These are phyloP conservation scores for Cercospora sp. DNA, from an alignment of 2,329 filamentous ascomycete species.

Conservation along the genomic window DNA sequence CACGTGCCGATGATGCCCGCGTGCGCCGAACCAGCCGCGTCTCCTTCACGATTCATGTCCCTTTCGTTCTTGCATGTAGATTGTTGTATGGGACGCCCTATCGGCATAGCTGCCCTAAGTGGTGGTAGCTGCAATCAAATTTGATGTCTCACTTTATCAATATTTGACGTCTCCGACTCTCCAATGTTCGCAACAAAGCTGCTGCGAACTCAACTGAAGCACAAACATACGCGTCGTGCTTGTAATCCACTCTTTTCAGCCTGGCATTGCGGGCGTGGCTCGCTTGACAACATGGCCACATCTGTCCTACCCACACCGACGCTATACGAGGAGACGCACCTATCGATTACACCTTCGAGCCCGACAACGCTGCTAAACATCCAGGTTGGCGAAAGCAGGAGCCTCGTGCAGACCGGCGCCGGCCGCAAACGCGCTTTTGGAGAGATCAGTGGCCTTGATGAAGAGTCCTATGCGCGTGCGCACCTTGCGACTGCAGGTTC, in stretches of 20 bases:
- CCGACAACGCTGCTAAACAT: slow-evolving; percentile 63
- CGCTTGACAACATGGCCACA: slow-evolving; percentile 12
- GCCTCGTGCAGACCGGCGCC: slow-evolving; percentile 39
- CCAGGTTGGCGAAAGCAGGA: slow-evolving; percentile 58
- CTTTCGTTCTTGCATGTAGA: not conserved
- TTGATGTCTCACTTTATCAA: not conserved
- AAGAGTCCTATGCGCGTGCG: slow-evolving; percentile 69
- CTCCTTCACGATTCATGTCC: not conserved
- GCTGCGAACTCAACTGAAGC: slow-evolving; percentile 1
- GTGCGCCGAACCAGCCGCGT: not conserved
- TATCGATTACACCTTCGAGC: slow-evolving; percentile 28
- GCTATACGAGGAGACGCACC: slow-evolving; percentile 33
- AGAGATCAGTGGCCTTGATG: slow-evolving; percentile 58
- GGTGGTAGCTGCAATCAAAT: not conserved
- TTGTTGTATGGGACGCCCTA: not conserved
- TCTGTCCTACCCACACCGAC: slow-evolving; percentile 22
- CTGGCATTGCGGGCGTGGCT: not conserved
- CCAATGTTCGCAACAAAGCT: not conserved
- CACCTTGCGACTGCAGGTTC: slow-evolving; percentile 77
- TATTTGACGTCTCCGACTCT: not conserved
- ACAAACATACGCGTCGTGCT: not conserved
- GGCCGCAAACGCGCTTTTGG: slow-evolving; percentile 40
- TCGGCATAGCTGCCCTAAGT: not conserved
- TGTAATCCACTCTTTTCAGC: not conserved
- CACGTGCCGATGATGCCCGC: not conserved